A percentile compares a stretch with the other conserved stretches of the same genome.
Conservation (phyloP, 2,329 filamentous ascomycete species). For the Aureobasidium sp. region DNA sequence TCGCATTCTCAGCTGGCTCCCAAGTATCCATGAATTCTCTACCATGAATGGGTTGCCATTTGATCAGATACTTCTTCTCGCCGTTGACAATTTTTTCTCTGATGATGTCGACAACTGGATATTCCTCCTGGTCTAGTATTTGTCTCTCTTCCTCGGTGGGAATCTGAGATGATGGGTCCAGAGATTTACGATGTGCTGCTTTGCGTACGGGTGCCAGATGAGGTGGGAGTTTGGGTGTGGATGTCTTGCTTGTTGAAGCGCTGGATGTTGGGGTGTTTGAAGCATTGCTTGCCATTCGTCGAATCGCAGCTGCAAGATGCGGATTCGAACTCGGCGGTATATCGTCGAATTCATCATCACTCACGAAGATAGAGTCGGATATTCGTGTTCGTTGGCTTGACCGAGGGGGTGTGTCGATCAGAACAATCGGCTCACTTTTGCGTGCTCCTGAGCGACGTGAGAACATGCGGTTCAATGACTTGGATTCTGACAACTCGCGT, state of each 20-base stretch:
- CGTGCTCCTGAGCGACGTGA: not conserved
- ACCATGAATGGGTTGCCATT: constrained; percentile 5
- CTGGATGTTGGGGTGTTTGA: not conserved
- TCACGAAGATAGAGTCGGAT: not conserved
- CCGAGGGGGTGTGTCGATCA: not conserved
- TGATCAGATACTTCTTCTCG: not conserved
- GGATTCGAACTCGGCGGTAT: not conserved
- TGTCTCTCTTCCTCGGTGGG: not conserved
- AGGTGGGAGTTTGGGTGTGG: not conserved
- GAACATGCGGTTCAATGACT: not conserved
- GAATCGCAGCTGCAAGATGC: not conserved
- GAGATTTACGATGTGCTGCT: not conserved
- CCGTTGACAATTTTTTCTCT: not conserved
- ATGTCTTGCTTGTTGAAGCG: not conserved
- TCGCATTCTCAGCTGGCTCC: not conserved
- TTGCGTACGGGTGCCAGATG: not conserved
- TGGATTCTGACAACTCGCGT: too few relatives aligned
- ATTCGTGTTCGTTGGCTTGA: not conserved
- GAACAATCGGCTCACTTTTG: not conserved
- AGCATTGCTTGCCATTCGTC: not conserved
- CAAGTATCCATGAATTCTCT: not conserved
- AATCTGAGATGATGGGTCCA: not conserved
- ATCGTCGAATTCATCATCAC: not conserved
- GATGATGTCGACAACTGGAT: not conserved
- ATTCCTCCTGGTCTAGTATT: not conserved